A percentile compares a stretch with the other conserved stretches of the same genome.
Evolutionary conservation across 169 alveolate genomes (phyloP).

Genomic region (Theileria orientalis): DNA sequence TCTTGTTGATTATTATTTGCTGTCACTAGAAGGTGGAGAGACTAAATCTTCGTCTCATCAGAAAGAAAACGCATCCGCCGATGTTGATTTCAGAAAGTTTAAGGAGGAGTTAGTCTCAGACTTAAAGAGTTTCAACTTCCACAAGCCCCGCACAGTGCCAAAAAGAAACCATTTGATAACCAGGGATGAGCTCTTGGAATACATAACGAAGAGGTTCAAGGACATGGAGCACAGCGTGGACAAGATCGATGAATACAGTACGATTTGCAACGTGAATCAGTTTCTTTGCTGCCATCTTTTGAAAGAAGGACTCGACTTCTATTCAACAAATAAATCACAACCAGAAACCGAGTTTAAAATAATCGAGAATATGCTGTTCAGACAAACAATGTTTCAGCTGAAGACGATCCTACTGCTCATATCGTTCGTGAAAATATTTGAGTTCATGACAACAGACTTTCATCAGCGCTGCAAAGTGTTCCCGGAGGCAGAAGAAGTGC

Average conservation of each 20-base stretch:
- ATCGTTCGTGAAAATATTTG: conserved; percentile 12
- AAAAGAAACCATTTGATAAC: conserved; percentile 13
- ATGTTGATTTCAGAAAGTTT: neutral
- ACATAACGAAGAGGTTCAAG: conserved; percentile 29
- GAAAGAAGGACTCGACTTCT: conserved; percentile 55
- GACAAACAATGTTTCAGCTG: conserved; percentile 43
- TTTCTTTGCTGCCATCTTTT: conserved; percentile 47
- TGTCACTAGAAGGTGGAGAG: neutral
- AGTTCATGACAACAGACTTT: neutral
- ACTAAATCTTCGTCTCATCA: too few species aligned
- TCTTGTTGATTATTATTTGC: too few species aligned
- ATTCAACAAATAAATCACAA: conserved; percentile 41
- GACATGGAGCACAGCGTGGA: conserved; percentile 25
- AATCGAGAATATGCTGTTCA: conserved; percentile 50
- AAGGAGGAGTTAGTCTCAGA: too few species aligned
- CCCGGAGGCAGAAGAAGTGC: conserved; percentile 37
- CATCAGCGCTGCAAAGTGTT: conserved; percentile 20
- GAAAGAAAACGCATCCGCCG: too few species aligned
- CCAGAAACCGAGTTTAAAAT: conserved; percentile 36
- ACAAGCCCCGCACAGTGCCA: conserved; percentile 47
- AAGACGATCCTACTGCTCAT: conserved; percentile 19
- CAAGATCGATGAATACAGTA: conserved; percentile 47
- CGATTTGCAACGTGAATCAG: conserved; percentile 48
- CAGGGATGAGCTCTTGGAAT: conserved; percentile 11
- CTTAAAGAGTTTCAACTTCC: too few species aligned